Evolutionary conservation across 2,329 filamentous ascomycete species (phyloP), one percentile per base, ranked within the genome.

Genomic region (Sporothrix sp.): DNA sequence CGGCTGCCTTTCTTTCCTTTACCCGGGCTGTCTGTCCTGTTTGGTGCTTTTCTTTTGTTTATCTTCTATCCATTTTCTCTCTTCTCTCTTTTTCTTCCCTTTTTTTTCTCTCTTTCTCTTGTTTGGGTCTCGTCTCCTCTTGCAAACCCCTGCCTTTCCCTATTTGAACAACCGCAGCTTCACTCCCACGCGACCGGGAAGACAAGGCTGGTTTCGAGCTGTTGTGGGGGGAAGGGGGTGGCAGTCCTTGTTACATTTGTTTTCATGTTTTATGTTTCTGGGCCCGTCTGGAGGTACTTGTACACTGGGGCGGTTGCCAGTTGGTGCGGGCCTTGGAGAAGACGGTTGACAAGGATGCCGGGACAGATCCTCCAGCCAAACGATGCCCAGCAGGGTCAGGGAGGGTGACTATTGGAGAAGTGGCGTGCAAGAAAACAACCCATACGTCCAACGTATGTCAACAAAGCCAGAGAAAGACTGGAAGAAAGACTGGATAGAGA

Each of bases 201-300:
- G 25, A 48, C 50, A 51, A 51, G 50, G 50, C 50, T 51, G 43
- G 50, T 51, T 51, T 51, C 37, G 49, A 51, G 44, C 43, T 51
- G 36, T 38, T n/a, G 35, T 47, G 47, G 50, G 47, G 50, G 43
- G 50, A 42, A 36, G 36, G 25, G 30, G 43, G 39, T 32, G 50
- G 42, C n/a, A n/a, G n/a, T n/a, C n/a, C n/a, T 38, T 30, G 39
- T 30, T 32, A 45, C n/a, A n/a, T 48, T 35, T 48, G 33, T 38
- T 48, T 38, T 48, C n/a, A 39, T 38, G 35, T 42, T 40, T 40
- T 40, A 13, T 9, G 37, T 20, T n/a, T n/a, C n/a, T 30, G 35
- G 45, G 23, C 21, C 43, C 14, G 25, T 18, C 21, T 21, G 27
- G n/a, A n/a, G n/a, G n/a, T n/a, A n/a, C n/a, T n/a, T n/a, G n/a